Evolutionary conservation across 2,329 filamentous ascomycete genomes (phyloP), one percentile per base, ranked within the genome.

Genomic region (Neofusicoccum sp.): DNA sequence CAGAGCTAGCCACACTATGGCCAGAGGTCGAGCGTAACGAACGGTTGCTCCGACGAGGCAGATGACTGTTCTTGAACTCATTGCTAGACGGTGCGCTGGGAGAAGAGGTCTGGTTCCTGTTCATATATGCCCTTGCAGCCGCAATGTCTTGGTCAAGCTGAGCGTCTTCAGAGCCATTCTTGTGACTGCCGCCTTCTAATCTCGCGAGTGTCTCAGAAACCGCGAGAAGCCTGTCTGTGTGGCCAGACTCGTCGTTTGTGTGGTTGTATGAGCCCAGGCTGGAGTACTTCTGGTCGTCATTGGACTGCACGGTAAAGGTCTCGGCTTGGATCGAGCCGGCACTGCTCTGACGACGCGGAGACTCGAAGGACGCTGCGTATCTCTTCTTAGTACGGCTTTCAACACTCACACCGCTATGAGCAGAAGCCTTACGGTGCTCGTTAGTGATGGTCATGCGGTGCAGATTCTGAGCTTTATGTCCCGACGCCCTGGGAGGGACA

Each of bases 381-480:
- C n/a, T 56, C 38, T 9, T 2, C 26, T 56, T 33, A 56, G 51
- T 36, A 33, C 24, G 38, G 31, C 16, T 24, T 14, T 28, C 28
- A 24, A 26, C 16, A 41, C 28, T 56, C 26, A 16, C 38, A 43
- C 28, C 51, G 28, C 14, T 31, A n/a, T 56, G 36, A 33, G 36
- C 16, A 48, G 41, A 47, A 26, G 40, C 41, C 54, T 58, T 58
- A 45, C 54, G 41, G 41, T 48, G 40, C 31, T 58, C 54, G 20
- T 58, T 58, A 38, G 54, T 58, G 12, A 58, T 41, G 11, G 54
- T 41, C 54, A 45, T 36, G 14, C 54, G 54, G 20, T 38, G 54
- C 24, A 58, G 12, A 8, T 56, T 28, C 26, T 28, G 51, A 43
- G 51, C 24, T 12, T 24, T 56, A 8, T 33, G 34, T 5, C 28